Base-by-base conservation (phyloP, 495 filamentous ascomycete species). In the Xylaria castorea region DNA sequence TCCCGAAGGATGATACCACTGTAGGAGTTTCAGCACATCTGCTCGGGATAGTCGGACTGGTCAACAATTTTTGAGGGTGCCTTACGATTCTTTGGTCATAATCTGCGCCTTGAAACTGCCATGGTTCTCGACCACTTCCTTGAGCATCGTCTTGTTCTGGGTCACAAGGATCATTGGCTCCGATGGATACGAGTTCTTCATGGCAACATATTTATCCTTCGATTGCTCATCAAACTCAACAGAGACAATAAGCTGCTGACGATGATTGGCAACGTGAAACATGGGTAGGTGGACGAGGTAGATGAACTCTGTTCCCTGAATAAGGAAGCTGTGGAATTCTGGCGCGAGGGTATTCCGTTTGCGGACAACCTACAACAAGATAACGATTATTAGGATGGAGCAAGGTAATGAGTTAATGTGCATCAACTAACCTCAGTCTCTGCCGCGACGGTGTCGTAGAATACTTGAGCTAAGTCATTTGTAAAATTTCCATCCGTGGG, bases 401-500 rank as follows among this genome's bases (percentile, higher is more conserved):
- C 8, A n/a, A 27, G 11, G 42, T 40, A 1, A 60, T 36, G 40
- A 32, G 1, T 16, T 1, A 50, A 51, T 44, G 36, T 8, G n/a
- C 27, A 32, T 40, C 14, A 42, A 58, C 70, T 5, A 58, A 78
- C 78, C 60, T 80, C 66, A 5, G 80, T 79, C 66, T 83, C 81
- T 30, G 80, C 76, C 34, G 72, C 74, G 14, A 80, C 74, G 20
- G 79, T 74, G 2, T 78, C 71, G 51, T 75, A 68, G 64, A 83
- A 83, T 8, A 73, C 55, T 2, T 70, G 34, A 11, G 77, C 75
- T 20, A 84, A 53, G 30, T 70, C 42, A 16, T 66, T 71, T 51
- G 82, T 78, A 63, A 80, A 83, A 50, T 83, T 78, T 8, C 75
- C 73, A 36, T 78, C 75, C 12, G 81, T 81, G 0, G 80, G 81